These are phyloP conservation scores for Wallacemonas sp. DNA, from an alignment of 208 protist species.

Conservation along the genomic window DNA sequence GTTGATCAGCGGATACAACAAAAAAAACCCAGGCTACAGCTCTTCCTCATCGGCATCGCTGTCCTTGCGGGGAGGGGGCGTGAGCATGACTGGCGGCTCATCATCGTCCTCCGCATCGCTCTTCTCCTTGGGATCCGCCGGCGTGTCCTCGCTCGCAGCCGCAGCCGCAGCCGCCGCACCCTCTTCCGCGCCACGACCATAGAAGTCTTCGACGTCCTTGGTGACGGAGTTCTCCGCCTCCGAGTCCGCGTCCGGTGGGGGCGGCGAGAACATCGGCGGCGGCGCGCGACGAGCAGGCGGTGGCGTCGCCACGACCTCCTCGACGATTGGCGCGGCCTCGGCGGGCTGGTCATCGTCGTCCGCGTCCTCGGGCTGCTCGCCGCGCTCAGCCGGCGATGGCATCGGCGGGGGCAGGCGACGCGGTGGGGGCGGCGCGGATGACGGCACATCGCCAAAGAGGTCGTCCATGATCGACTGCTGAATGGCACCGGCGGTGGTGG, in stretches of 20 bases:
- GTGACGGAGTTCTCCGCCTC: conserved; percentile 14
- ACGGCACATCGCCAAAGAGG: not conserved
- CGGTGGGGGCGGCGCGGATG: not conserved
- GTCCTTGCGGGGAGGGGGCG: not conserved
- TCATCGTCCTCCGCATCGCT: not conserved
- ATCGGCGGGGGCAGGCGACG: conserved; percentile 27
- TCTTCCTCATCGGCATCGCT: too few relatives aligned
- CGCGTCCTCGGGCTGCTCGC: conserved; percentile 11
- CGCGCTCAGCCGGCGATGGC: conserved; percentile 16
- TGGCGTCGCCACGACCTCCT: not conserved
- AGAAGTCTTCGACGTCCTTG: conserved; percentile 5
- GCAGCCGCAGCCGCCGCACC: not conserved
- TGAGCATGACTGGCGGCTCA: not conserved
- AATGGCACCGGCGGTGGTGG: not conserved
- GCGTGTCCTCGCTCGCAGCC: not conserved
- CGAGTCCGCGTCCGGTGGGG: conserved; percentile 17
- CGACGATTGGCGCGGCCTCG: not conserved
- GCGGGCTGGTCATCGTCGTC: conserved; percentile 17
- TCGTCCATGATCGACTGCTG: conserved; percentile 15
- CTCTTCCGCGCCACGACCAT: conserved; percentile 3
- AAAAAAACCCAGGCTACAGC: too few relatives aligned
- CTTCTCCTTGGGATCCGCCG: too few relatives aligned
- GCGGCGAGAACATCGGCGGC: conserved; percentile 35
- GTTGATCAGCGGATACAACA: too few relatives aligned
- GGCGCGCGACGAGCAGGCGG: conserved; percentile 26